Conservation (phyloP, 305 asterid species). For the Solanum hybrid region DNA sequence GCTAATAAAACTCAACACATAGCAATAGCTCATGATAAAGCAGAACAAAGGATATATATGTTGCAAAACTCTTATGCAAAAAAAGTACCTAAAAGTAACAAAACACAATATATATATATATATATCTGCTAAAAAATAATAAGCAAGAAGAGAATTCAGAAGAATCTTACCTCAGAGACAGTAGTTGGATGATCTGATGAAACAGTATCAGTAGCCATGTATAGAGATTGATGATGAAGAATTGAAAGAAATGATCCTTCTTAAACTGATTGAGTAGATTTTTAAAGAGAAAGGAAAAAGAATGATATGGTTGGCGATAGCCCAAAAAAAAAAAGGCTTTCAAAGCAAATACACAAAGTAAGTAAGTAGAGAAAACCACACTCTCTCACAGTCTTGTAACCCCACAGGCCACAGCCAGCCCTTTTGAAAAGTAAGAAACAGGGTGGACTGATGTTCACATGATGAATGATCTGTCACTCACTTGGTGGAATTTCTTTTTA, state of each 20-base stretch:
- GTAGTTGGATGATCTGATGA: constrained; percentile 33
- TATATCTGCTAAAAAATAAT: neutral
- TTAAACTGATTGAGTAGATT: neutral
- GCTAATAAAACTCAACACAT: neutral
- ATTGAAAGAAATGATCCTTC: neutral
- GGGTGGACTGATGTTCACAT: constrained; percentile 37
- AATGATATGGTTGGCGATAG: constrained; percentile 65
- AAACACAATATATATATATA: neutral
- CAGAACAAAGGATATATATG: neutral
- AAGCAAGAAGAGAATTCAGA: neutral
- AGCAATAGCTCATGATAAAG: neutral
- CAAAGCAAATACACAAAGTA: constrained; percentile 22
- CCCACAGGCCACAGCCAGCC: neutral
- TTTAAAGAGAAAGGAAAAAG: constrained; percentile 27
- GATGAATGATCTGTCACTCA: constrained; percentile 58
- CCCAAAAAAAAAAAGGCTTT: constrained; percentile 17
- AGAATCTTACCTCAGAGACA: constrained; percentile 30
- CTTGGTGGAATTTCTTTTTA: constrained; percentile 24
- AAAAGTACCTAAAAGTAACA: neutral
- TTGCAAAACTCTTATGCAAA: neutral
- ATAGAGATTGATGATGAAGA: constrained; percentile 5
- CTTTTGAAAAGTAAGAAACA: constrained; percentile 7
- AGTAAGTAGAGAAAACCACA: constrained; percentile 20
- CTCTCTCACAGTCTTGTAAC: neutral
- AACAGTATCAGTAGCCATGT: constrained; percentile 67